These are phyloP conservation scores for Setaria italica DNA, from an alignment of 202 grass and related monocot species.

Conservation along the genomic window DNA sequence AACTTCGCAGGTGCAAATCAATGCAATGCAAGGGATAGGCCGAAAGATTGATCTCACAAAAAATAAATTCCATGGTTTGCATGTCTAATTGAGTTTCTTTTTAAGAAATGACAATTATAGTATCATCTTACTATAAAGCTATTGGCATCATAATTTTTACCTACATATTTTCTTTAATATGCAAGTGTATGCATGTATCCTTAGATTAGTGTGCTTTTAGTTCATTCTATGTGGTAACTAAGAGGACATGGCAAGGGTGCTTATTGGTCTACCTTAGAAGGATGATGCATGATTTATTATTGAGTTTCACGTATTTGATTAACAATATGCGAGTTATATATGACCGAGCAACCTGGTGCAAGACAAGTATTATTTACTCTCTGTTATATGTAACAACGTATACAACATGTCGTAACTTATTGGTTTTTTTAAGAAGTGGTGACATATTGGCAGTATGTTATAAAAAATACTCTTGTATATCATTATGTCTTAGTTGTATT, in stretches of 20 bases:
- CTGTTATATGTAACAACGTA: not conserved
- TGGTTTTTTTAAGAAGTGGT: not conserved
- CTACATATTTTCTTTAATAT: not conserved
- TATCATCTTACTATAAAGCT: not conserved
- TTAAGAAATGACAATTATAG: not conserved
- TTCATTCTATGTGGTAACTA: not conserved
- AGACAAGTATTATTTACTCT: not conserved
- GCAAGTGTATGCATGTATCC: no score
- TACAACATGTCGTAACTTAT: not conserved
- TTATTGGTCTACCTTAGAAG: not conserved
- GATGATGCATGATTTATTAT: not conserved
- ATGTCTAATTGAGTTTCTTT: not conserved
- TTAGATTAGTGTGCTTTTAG: not conserved
- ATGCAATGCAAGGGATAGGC: not conserved
- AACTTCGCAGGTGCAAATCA: not conserved
- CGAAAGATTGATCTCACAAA: not conserved
- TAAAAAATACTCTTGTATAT: not conserved
- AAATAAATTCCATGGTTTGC: no score
- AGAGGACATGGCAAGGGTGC: not conserved
- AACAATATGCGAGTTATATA: not conserved
- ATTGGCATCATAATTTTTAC: not conserved
- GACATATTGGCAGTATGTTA: no score
- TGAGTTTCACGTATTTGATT: no score
- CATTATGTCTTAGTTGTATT: not conserved
- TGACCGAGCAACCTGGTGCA: not conserved